Conservation (phyloP, 805 yeast genomes). For the Torulaspora microellipsoides region DNA sequence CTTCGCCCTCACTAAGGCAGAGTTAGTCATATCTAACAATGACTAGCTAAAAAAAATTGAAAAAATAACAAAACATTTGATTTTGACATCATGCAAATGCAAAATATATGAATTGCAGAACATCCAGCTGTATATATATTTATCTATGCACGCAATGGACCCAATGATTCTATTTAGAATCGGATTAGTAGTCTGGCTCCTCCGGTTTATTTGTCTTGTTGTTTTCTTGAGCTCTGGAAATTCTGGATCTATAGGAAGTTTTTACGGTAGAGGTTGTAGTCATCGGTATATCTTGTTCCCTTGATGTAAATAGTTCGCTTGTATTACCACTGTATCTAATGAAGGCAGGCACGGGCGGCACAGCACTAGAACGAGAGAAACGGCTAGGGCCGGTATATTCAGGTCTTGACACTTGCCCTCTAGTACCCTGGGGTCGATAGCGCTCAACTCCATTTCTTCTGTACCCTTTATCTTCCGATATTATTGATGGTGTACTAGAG, state of each 20-base stretch:
- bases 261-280: slow-evolving; percentile 4
- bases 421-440: background rate
- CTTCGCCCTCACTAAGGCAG: no score
- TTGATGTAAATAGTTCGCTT: background rate
- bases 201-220: slow-evolving; percentile 6
- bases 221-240: slow-evolving; percentile 17
- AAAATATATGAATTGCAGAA: no score
- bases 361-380: slow-evolving; percentile 7
- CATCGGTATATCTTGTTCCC: background rate
- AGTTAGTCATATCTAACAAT: no score
- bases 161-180: background rate
- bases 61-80: background rate
- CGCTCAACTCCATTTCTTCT: slow-evolving; percentile 2
- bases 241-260: slow-evolving; percentile 23
- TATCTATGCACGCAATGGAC: no score
- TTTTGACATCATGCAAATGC: no score
- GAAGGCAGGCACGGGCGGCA: background rate
- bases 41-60: no score
- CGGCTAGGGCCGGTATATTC: slow-evolving; percentile 14
- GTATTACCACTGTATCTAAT: background rate
- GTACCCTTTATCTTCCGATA: slow-evolving; percentile 1
- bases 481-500: background rate
- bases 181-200: slow-evolving; percentile 17
- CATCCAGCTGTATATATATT: no score
- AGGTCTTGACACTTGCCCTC: slow-evolving; percentile 6